Percentiles rank a stretch among this genome's conserved stretches.
Conservation (phyloP, 140 eudicot species). For the Erigeron philadelphicus region DNA sequence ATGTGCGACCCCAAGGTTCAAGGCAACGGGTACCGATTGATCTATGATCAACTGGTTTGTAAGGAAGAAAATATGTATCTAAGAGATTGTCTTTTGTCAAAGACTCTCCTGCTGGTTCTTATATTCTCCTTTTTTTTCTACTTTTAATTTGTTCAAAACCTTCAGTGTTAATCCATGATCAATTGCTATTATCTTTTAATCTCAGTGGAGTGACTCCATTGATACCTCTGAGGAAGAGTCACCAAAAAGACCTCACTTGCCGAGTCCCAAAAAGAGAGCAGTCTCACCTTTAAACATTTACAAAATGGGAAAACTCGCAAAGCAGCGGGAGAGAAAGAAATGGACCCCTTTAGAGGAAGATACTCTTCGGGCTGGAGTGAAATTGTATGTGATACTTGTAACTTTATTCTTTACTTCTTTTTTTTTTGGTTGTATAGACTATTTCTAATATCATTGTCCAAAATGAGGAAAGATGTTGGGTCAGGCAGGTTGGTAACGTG, state of each 20-base stretch:
- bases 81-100: neutral
- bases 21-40: too few relatives aligned
- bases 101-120: neutral
- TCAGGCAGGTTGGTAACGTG: too few relatives aligned
- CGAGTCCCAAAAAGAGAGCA: slow-evolving; percentile 40
- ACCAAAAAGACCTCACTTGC: slow-evolving; percentile 41
- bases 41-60: too few relatives aligned
- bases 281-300: slow-evolving; percentile 48
- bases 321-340: slow-evolving; percentile 44
- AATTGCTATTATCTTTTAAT: slow-evolving; percentile 23
- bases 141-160: neutral
- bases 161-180: neutral
- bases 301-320: slow-evolving; percentile 29
- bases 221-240: slow-evolving; percentile 37
- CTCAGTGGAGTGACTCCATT: slow-evolving; percentile 67
- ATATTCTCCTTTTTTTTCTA: neutral
- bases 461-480: too few relatives aligned
- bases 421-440: neutral
- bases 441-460: too few relatives aligned
- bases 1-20: too few relatives aligned
- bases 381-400: slow-evolving; percentile 43
- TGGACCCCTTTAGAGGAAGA: slow-evolving; percentile 83
- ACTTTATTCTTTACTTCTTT: neutral
- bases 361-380: slow-evolving; percentile 61
- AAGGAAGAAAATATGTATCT: too few relatives aligned